Evolutionary conservation across 345 rosid species (phyloP).

Genomic region (Gossypium sturtianum): DNA sequence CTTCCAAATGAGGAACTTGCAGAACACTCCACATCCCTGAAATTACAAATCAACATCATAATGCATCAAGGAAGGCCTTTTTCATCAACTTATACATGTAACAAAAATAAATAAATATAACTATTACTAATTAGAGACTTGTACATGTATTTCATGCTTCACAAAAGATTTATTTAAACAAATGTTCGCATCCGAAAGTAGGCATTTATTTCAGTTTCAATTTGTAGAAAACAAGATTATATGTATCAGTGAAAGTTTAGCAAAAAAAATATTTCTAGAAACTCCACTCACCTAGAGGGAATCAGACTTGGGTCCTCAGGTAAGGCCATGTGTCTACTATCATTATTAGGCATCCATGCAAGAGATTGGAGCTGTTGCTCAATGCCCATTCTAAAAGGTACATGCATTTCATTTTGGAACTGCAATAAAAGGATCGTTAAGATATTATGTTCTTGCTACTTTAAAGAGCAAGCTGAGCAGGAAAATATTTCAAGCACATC

Average conservation of each 20-base stretch:
- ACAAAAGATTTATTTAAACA: not conserved
- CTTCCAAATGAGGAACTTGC: constrained; percentile 70
- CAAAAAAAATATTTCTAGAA: not conserved
- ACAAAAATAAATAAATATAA: not conserved
- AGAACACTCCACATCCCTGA: constrained; percentile 69
- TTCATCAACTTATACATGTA: not conserved
- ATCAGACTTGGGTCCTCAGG: constrained; percentile 49
- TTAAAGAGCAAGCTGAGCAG: not conserved
- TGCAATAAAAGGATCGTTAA: constrained; percentile 23
- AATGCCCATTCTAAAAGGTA: constrained; percentile 41
- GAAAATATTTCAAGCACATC: constrained; percentile 8
- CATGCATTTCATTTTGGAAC: constrained; percentile 55
- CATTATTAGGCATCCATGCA: constrained; percentile 53
- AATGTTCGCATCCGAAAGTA: not conserved
- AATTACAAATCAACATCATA: constrained; percentile 3
- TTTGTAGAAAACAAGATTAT: not conserved
- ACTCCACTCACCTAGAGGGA: constrained; percentile 38
- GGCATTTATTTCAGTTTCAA: not conserved
- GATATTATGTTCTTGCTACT: constrained; percentile 1
- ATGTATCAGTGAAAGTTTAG: not conserved
- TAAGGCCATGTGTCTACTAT: constrained; percentile 31
- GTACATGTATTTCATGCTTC: not conserved
- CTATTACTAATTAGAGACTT: not conserved
- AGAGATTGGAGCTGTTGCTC: constrained; percentile 62
- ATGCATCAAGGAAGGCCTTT: not conserved